These are phyloP conservation scores for Aspergillus intermedius DNA, from an alignment of 2,329 filamentous ascomycete genomes.

Conservation along the genomic window DNA sequence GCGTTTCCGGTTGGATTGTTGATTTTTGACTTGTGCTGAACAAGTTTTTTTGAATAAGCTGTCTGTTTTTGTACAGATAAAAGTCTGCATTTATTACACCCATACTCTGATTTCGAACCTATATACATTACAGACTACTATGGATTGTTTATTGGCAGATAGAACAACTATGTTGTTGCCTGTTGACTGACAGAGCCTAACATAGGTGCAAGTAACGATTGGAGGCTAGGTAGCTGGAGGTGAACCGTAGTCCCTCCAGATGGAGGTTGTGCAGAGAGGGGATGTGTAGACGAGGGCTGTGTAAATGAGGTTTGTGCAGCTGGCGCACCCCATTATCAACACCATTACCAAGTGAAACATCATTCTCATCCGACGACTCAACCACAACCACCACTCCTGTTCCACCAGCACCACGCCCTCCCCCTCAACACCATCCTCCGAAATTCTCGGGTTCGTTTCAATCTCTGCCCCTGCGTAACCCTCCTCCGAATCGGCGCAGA, in stretches of 20 bases:
- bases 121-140: not conserved
- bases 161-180: not conserved
- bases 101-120: not conserved
- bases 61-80: slow-evolving; percentile 18
- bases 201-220: not conserved
- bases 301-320: not conserved
- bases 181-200: not conserved
- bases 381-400: not conserved
- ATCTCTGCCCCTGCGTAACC: too few species aligned
- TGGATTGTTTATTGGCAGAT: not conserved
- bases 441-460: too few species aligned
- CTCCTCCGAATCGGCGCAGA: not conserved
- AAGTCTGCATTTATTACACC: slow-evolving; percentile 5
- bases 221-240: not conserved
- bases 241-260: not conserved
- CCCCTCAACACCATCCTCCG: too few species aligned
- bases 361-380: not conserved
- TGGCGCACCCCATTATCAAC: not conserved
- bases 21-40: slow-evolving; percentile 7
- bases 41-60: slow-evolving; percentile 6
- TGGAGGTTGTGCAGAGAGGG: not conserved
- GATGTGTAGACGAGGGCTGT: not conserved
- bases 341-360: not conserved
- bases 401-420: too few species aligned
- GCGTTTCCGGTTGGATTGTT: slow-evolving; percentile 15